Conservation (phyloP, 495 filamentous ascomycete genomes). For the Massariosphaeria phaeospora region DNA sequence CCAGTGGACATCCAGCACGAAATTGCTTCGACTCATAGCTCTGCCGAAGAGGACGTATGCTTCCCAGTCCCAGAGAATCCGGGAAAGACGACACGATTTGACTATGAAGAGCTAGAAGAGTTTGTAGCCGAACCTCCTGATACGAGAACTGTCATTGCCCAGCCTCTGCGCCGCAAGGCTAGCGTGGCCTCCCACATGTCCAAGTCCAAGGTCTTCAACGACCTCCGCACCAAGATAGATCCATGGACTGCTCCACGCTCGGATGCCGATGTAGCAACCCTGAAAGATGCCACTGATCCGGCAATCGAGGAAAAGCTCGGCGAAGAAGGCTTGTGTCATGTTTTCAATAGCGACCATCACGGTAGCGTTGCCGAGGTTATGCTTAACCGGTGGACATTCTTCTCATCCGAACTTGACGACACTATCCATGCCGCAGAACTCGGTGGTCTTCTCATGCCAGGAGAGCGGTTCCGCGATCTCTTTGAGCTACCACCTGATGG, state of each 20-base stretch:
- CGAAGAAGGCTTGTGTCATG: constrained; percentile 7
- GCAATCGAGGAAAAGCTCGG: constrained; percentile 39
- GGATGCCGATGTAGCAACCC: constrained; percentile 33
- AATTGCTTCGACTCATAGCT: constrained; percentile 40
- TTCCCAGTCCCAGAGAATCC: constrained; percentile 59
- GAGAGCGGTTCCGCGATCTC: constrained; percentile 80
- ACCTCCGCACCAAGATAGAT: constrained; percentile 47
- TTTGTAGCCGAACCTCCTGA: constrained; percentile 63
- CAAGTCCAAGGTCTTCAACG: constrained; percentile 57
- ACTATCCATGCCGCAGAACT: constrained; percentile 86
- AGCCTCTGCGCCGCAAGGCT: constrained; percentile 45
- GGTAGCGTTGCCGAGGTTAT: constrained; percentile 35
- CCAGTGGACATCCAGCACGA: constrained; percentile 46
- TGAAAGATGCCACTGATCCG: constrained; percentile 22
- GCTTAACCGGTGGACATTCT: constrained; percentile 74
- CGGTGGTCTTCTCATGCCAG: constrained; percentile 79
- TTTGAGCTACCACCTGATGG: constrained; percentile 74
- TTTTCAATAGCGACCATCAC: constrained; percentile 10
- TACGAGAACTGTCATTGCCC: constrained; percentile 39
- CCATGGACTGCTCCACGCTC: constrained; percentile 34
- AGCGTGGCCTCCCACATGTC: constrained; percentile 51
- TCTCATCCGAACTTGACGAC: constrained; percentile 86
- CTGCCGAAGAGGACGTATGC: constrained; percentile 78
- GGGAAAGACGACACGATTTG: constrained; percentile 60
- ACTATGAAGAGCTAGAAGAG: constrained; percentile 83